Evolutionary conservation across 2,329 filamentous ascomycete genomes (phyloP), one percentile per base, ranked within the genome.

Genomic region (Aspergillus awamori): DNA sequence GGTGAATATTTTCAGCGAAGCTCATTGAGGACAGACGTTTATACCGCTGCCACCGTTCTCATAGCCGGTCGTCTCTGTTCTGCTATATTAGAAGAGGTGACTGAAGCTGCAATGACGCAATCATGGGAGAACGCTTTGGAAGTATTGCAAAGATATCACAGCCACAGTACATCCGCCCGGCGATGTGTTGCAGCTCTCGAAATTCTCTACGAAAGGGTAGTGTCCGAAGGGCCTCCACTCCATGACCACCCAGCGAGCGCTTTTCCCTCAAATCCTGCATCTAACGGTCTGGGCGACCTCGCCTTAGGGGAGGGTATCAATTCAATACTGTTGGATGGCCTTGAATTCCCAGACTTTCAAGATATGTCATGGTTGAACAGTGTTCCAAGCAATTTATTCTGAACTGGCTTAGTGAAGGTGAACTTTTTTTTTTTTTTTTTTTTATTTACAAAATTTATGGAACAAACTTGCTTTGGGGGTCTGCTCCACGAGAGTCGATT

Each of bases 331-430:
- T 49, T 74, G 11, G 69, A 73, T 24, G 62, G 60, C 1, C 67
- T 74, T 45, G 69, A 74, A 36, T 48, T 72, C 4, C 65, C 67
- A 1, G 72, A 74, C 39, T 71, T 74, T n/a, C 71, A 72, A 48
- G 71, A 74, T 57, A 74, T 74, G 71, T 74, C 72, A 6, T 74
- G 72, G 72, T 51, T 74, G 11, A 72, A 74, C 43, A 74, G 72
- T 36, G 72, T 74, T 11, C 72, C 72, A 1, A 74, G 70, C 36
- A 73, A 68, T 62, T 53, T 74, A 2, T 70, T 70, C 41, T 74
- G 60, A 61, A 39, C 13, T 15, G 2, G 33, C 17, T 28, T 41
- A 4, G 4, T 30, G 26, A 10, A 13, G 33, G 5, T 36, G 11
- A 36, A 36, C 11, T 15, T 2, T 2, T 13, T 36, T 36, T 11